Evolutionary conservation across 1,284 basidiomycete genomes (phyloP).

Genomic region (Cryptococcus sp.): DNA sequence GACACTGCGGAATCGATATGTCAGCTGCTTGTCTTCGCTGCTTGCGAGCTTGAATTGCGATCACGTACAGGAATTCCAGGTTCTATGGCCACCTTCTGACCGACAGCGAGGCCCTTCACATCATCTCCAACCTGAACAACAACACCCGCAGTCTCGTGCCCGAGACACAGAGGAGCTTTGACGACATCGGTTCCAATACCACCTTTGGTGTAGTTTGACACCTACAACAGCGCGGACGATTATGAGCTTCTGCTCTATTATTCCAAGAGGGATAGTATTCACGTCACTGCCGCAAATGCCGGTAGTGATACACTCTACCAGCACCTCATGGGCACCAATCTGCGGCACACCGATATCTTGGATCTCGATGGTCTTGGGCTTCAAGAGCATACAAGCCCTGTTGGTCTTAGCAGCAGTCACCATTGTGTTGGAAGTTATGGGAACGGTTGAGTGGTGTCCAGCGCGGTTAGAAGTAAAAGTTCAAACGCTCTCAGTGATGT

Average conservation of each 20-base stretch:
- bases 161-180: slow-evolving; percentile 27
- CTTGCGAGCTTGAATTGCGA: background rate
- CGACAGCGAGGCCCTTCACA: slow-evolving; percentile 17
- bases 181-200: slow-evolving; percentile 12
- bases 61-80: slow-evolving; percentile 9
- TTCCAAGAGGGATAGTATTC: background rate
- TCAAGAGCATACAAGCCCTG: slow-evolving; percentile 13
- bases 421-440: background rate
- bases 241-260: background rate
- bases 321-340: slow-evolving; percentile 16
- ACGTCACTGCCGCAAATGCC: slow-evolving; percentile 21
- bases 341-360: slow-evolving; percentile 22
- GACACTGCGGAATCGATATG: background rate
- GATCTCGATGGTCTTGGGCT: slow-evolving; percentile 14
- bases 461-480: too few relatives aligned
- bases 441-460: background rate
- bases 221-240: background rate
- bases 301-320: slow-evolving; percentile 31
- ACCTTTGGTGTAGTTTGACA: slow-evolving; percentile 11
- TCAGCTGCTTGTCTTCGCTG: background rate
- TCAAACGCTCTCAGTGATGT: too few relatives aligned
- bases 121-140: slow-evolving; percentile 16
- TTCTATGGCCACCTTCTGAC: slow-evolving; percentile 52
- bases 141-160: slow-evolving; percentile 28
- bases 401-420: slow-evolving; percentile 1